A percentile compares a stretch with the other conserved stretches of the same genome.
Conservation (phyloP, 495 filamentous ascomycete genomes). For the Daldinia caldariorum region DNA sequence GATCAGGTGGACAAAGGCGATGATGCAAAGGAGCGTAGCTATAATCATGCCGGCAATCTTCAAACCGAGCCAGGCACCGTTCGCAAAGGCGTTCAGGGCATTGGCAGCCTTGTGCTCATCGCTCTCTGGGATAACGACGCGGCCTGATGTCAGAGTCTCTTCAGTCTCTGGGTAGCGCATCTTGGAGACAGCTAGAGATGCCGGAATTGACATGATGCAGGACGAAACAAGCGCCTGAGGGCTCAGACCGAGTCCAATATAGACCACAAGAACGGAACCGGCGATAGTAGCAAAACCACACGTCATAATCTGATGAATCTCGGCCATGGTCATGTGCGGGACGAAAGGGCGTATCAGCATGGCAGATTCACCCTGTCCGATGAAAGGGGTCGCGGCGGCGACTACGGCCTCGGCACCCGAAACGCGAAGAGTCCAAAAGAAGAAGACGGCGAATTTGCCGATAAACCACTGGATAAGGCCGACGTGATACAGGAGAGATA, state of each 20-base stretch:
- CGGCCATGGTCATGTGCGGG: conserved; percentile 79
- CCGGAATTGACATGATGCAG: conserved; percentile 92
- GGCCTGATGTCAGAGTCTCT: conserved; percentile 81
- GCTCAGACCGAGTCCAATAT: conserved; percentile 81
- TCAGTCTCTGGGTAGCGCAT: conserved; percentile 89
- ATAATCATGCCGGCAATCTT: conserved; percentile 90
- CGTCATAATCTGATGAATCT: conserved; percentile 91
- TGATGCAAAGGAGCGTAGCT: conserved; percentile 81
- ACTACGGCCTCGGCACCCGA: conserved; percentile 94
- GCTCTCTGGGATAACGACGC: conserved; percentile 79
- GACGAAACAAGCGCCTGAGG: conserved; percentile 88
- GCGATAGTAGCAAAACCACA: conserved; percentile 72
- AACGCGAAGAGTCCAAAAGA: conserved; percentile 90
- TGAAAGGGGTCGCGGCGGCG: conserved; percentile 92
- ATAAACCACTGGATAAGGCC: conserved; percentile 88
- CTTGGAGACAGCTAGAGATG: conserved; percentile 85
- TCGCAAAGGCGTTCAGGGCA: conserved; percentile 84
- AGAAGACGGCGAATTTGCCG: conserved; percentile 83
- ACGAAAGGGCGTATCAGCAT: conserved; percentile 92
- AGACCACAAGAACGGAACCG: conserved; percentile 81
- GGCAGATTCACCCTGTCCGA: conserved; percentile 91
- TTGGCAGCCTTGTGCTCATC: conserved; percentile 77
- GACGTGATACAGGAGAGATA: conserved; percentile 82
- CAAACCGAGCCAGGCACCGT: conserved; percentile 86
- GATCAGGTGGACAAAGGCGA: conserved; percentile 77